Evolutionary conservation across 805 yeast genomes (phyloP), one percentile per base, ranked within the genome.

Genomic region (Wickerhamomyces silvicola): DNA sequence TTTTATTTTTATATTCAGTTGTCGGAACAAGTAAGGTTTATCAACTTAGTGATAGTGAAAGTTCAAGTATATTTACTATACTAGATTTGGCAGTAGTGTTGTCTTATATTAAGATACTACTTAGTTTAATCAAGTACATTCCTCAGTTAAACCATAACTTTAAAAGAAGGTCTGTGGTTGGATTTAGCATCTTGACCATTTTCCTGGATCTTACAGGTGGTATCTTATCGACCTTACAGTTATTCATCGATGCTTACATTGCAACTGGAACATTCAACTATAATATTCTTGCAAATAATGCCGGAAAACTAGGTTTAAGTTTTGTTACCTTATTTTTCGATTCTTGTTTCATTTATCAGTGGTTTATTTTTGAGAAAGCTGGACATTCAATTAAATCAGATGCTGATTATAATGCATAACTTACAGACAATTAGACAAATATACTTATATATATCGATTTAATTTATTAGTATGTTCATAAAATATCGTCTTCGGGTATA

Each of bases 141-240:
- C 98, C 98, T 0, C 98, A 90, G 57, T 81, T 90, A 33, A 60
- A 72, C 36, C 94, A 83, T 51, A 90, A 90, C 59, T 73, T 78
- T 54, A 64, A 64, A 28, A 72, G 95, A 42, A 75, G 78, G 48
- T 81, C 95, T 5, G 87, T 87, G 34, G 70, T 75, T 35, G 97
- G 97, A 2, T 78, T 92, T 46, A 81, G 95, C 35, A 72, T 90
- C 40, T 70, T 85, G 9, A 59, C 66, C 2, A 59, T 60, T 1
- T 32, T 47, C 5, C 36, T 63, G 15, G 70, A 64, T 43, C 29
- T 53, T 11, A 39, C 54, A 7, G 70, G 70, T 11, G 62, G 68
- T 9, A 16, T 43, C 2, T 33, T 52, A 4, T 50, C 57, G 1
- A 41, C 35, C 7, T 13, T 27, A 5, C 54, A 50, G 28, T 28